Conservation (phyloP, 176 grass and related monocot genomes). For the Poa annua region DNA sequence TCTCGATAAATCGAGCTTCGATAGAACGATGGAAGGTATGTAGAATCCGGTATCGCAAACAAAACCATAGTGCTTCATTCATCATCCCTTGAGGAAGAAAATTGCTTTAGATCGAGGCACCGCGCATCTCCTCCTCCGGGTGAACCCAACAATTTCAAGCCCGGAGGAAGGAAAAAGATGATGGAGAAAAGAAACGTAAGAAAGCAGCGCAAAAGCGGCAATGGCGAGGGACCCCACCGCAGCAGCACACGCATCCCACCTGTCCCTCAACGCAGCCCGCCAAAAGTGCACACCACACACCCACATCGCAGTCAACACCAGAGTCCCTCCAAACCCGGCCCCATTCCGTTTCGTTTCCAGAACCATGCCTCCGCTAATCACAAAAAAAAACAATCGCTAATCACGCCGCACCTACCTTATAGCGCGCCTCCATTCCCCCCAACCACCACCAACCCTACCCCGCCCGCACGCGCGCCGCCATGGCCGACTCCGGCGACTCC, state of each 20-base stretch:
- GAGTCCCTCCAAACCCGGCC: constrained; percentile 9
- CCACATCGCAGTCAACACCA: constrained; percentile 33
- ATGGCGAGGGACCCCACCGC: neutral
- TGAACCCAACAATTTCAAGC: neutral
- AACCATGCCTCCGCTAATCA: neutral
- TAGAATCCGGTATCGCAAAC: too few species aligned
- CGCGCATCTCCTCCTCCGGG: too few species aligned
- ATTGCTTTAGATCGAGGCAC: too few species aligned
- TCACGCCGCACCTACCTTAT: constrained; percentile 35
- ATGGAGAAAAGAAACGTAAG: neutral
- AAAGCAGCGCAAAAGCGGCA: neutral
- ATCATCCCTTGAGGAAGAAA: too few species aligned
- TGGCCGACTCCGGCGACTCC: constrained; percentile 75
- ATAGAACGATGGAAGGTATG: too few species aligned
- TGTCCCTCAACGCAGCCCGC: constrained; percentile 29
- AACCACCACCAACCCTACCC: constrained; percentile 46
- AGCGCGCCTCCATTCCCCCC: constrained; percentile 23
- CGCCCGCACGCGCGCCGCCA: constrained; percentile 41
- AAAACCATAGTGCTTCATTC: too few species aligned
- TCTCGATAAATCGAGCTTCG: too few species aligned
- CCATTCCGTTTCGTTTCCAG: neutral
- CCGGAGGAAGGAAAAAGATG: neutral
- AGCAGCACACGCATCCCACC: constrained; percentile 30
- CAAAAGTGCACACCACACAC: neutral
- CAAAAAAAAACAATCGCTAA: neutral